Percentiles rank a stretch among this genome's conserved stretches.
phyloP scores from a whole-genome alignment of 225 moss, liverwort and hornwort species.

The Bryum argenteum region DNA sequence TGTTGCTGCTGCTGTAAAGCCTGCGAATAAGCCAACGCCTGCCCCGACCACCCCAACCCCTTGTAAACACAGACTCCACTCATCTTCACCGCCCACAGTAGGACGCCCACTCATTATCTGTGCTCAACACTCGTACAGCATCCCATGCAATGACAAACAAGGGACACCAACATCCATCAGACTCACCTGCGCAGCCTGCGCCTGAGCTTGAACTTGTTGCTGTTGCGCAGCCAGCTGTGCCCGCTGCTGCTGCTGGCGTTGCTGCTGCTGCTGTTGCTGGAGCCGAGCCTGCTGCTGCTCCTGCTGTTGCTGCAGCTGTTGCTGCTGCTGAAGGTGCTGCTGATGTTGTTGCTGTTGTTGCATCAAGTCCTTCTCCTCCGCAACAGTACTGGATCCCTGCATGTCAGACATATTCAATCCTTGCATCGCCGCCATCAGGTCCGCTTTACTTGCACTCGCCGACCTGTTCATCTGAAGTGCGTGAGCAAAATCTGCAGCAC shows the following conservation, averaged over 20 bases:
- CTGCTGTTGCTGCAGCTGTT: constrained; percentile 60
- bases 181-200: constrained; percentile 59
- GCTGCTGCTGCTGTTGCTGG: constrained; percentile 21
- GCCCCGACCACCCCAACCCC: neutral
- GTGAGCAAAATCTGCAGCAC: constrained; percentile 49
- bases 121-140: neutral
- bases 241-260: constrained; percentile 54
- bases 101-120: neutral
- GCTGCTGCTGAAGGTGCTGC: constrained; percentile 66
- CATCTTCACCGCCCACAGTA: neutral
- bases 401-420: constrained; percentile 73
- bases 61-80: neutral
- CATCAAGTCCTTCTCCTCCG: constrained; percentile 54
- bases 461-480: constrained; percentile 65
- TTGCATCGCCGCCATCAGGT: constrained; percentile 77
- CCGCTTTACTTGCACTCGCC: constrained; percentile 68
- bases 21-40: constrained; percentile 86
- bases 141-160: neutral
- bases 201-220: constrained; percentile 53
- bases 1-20: constrained; percentile 77
- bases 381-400: constrained; percentile 48
- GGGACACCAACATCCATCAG: neutral
- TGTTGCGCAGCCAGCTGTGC: constrained; percentile 55
- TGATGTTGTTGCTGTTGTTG: constrained; percentile 66
- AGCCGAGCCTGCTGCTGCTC: constrained; percentile 52